Percentiles rank a stretch among this genome's conserved stretches.
Conservation (phyloP, 2,329 filamentous ascomycete genomes). For the Monosporascus sp. region DNA sequence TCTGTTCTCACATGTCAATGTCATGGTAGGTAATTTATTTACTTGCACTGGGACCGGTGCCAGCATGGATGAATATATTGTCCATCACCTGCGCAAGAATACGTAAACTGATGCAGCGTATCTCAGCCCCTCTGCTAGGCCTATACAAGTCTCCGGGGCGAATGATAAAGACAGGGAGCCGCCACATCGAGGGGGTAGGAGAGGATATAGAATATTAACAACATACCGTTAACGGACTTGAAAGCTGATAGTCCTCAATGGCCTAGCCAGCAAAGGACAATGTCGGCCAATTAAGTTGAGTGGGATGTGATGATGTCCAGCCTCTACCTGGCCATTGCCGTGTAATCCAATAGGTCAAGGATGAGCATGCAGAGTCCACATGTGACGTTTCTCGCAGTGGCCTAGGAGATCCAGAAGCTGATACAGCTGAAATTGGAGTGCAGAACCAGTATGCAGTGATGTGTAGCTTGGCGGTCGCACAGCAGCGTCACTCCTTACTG, state of each 20-base stretch:
- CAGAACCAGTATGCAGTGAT: not conserved
- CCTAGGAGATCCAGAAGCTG: not conserved
- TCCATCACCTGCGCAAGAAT: too few relatives aligned
- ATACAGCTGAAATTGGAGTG: not conserved
- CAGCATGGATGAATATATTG: too few relatives aligned
- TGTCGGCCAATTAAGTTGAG: not conserved
- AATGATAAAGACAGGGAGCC: conserved; percentile 10
- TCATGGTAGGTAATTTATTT: too few relatives aligned
- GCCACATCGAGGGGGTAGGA: conserved; percentile 28
- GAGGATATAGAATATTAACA: conserved; percentile 28
- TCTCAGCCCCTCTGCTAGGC: too few relatives aligned
- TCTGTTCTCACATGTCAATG: too few relatives aligned
- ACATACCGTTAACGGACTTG: conserved; percentile 42
- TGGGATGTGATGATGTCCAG: not conserved
- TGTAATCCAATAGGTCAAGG: not conserved
- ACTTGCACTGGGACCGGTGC: too few relatives aligned
- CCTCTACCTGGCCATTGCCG: not conserved
- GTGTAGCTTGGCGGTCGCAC: conserved; percentile 7
- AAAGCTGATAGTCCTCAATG: conserved; percentile 23
- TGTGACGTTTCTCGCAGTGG: conserved; percentile 4
- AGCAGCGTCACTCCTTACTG: conserved; percentile 19
- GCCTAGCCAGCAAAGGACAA: not conserved
- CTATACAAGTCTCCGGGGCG: not conserved
- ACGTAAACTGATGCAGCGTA: too few relatives aligned
- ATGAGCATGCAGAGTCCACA: not conserved